Evolutionary conservation across 164 flowering plant species (phyloP).

Genomic region (Brasenia schreberi): DNA sequence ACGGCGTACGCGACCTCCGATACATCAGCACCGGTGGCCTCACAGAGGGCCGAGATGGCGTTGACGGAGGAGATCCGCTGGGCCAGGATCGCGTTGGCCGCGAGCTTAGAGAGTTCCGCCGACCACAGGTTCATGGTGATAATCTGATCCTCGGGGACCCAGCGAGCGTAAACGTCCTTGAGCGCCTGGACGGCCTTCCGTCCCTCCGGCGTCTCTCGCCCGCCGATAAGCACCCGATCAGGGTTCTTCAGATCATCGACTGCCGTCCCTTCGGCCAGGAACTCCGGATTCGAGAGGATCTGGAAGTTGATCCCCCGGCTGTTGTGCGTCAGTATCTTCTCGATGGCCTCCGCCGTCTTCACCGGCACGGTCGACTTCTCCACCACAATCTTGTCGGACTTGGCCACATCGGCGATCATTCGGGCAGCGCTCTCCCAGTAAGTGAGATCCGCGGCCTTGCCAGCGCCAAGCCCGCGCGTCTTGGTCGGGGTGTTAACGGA

Average conservation of each 20-base stretch:
- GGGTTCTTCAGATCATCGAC: slow-evolving; percentile 11
- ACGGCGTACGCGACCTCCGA: slow-evolving; percentile 15
- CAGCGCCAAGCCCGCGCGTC: slow-evolving; percentile 17
- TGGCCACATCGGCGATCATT: slow-evolving; percentile 21
- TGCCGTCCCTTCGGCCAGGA: slow-evolving; percentile 19
- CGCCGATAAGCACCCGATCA: slow-evolving; percentile 18
- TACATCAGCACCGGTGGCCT: slow-evolving; percentile 16
- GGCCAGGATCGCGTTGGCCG: slow-evolving; percentile 13
- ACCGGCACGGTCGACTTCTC: slow-evolving; percentile 23
- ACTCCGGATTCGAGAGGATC: slow-evolving; percentile 16
- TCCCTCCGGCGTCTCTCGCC: slow-evolving; percentile 27
- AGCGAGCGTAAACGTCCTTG: slow-evolving; percentile 9
- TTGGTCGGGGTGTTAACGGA: slow-evolving; percentile 19
- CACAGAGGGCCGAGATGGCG: slow-evolving; percentile 17
- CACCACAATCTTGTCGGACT: slow-evolving; percentile 20
- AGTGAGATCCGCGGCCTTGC: slow-evolving; percentile 18
- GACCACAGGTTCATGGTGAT: slow-evolving; percentile 15
- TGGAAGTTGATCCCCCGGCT: slow-evolving; percentile 13
- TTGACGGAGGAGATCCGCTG: slow-evolving; percentile 16
- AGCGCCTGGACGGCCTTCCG: slow-evolving; percentile 12
- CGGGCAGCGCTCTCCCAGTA: slow-evolving; percentile 2
- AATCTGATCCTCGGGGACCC: slow-evolving; percentile 14
- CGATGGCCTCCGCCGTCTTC: slow-evolving; percentile 21
- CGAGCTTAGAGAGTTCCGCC: slow-evolving; percentile 18
- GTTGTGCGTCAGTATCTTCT: slow-evolving; percentile 18